Evolutionary conservation across 2,329 filamentous ascomycete species (phyloP), one percentile per base, ranked within the genome.

Genomic region (Saccharata proteae): DNA sequence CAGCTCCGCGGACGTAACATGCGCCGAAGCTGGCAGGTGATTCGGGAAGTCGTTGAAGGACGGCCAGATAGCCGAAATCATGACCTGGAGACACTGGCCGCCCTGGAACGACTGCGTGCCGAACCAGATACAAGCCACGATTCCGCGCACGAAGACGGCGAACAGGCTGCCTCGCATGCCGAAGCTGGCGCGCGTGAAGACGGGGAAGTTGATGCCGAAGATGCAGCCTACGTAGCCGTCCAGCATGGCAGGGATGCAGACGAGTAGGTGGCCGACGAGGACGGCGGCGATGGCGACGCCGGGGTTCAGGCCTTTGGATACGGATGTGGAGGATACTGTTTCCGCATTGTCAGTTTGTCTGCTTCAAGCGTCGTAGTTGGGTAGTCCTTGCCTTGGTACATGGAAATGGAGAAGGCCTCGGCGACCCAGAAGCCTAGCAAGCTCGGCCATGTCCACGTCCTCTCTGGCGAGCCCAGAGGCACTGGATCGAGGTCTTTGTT

Each of bases 71-170:
- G 36, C 36, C 13, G 28, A 26, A 25, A 38, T 42, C 33, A 48
- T 32, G 13, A 47, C 43, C 19, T 38, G 37, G 38, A 47, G 44
- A 18, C 43, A 45, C 26, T 47, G 42, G 2, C 41, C 43, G 13
- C 44, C 43, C 20, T 34, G 31, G 19, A 34, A 34, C 25, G 24
- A 28, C 19, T 34, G 31, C 12, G 31, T 34, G 12, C 31, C 31
- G 12, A 34, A 34, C 31, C 31, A 34, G 11, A 34, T 34, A 9
- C 18, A 22, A 12, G 31, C 31, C 3, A 34, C 31, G 18, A 34
- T 15, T 7, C 31, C 31, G 14, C 31, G 26, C 14, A 34, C 26
- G 6, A 34, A 34, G 26, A 34, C 31, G 19, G 31, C 31, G 15
- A 34, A 34, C 15, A 17, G 21, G 8, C 25, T 28, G 6, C 31